phyloP scores from a whole-genome alignment of 2,329 filamentous ascomycete species.

The Magnaporthales sp. region DNA sequence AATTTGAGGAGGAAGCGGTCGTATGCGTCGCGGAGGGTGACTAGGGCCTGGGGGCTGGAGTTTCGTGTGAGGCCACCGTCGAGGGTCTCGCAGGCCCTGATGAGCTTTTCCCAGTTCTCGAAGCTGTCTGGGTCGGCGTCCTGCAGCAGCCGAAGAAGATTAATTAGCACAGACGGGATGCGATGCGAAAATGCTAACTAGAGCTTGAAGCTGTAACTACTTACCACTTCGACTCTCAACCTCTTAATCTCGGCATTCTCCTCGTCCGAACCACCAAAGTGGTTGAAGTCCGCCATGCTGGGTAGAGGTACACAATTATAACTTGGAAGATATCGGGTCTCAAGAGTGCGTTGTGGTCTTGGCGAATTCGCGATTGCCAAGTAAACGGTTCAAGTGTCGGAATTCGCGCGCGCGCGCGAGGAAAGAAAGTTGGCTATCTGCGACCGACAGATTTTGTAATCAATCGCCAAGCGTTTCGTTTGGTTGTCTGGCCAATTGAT shows the following conservation, averaged over 20 bases:
- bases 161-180: not conserved
- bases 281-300: slow-evolving; percentile 62
- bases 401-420: not conserved
- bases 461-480: not conserved
- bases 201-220: slow-evolving; percentile 21
- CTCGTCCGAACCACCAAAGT: slow-evolving; percentile 67
- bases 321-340: not conserved
- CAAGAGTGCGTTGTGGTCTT: not conserved
- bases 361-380: not conserved
- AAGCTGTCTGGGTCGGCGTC: slow-evolving; percentile 78
- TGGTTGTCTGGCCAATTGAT: not conserved
- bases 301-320: not conserved
- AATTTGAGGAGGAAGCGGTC: slow-evolving; percentile 93
- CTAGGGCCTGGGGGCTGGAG: slow-evolving; percentile 87
- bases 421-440: not conserved
- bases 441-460: not conserved
- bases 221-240: slow-evolving; percentile 68
- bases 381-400: not conserved
- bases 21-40: slow-evolving; percentile 78
- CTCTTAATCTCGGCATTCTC: slow-evolving; percentile 77
- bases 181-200: not conserved
- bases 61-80: slow-evolving; percentile 95
- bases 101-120: slow-evolving; percentile 88
- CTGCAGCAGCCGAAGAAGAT: slow-evolving; percentile 22
- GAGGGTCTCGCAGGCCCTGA: slow-evolving; percentile 71